Conservation (phyloP, 2,329 filamentous ascomycete species). For the Coniochaeta sp. region DNA sequence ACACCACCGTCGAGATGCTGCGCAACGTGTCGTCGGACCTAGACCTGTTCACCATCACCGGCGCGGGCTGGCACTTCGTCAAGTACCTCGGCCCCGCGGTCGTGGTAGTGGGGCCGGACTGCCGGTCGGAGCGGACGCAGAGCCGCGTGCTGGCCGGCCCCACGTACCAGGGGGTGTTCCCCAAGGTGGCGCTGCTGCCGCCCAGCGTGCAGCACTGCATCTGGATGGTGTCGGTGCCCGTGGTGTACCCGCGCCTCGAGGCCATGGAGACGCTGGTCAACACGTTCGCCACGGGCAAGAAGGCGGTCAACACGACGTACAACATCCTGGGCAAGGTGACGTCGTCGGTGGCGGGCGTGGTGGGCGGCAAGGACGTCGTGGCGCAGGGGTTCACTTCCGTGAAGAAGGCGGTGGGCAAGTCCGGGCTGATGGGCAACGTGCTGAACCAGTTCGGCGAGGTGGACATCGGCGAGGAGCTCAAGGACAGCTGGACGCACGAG, state of each 20-base stretch:
- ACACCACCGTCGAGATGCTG: slow-evolving; percentile 89
- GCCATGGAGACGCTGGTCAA: slow-evolving; percentile 86
- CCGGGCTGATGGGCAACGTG: slow-evolving; percentile 89
- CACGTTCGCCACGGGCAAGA: slow-evolving; percentile 90
- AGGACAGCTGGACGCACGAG: slow-evolving; percentile 97
- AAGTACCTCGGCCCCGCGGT: slow-evolving; percentile 92
- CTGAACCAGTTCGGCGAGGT: slow-evolving; percentile 95
- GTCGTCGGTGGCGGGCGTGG: slow-evolving; percentile 88
- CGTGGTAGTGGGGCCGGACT: slow-evolving; percentile 83
- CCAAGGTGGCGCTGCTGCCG: slow-evolving; percentile 84
- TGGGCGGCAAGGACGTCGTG: slow-evolving; percentile 89
- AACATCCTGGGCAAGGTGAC: slow-evolving; percentile 94
- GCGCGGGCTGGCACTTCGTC: slow-evolving; percentile 97
- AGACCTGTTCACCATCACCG: slow-evolving; percentile 93
- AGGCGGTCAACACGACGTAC: slow-evolving; percentile 92
- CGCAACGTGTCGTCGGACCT: slow-evolving; percentile 81
- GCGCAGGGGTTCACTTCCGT: slow-evolving; percentile 88
- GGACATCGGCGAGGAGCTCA: slow-evolving; percentile 86
- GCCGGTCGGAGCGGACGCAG: slow-evolving; percentile 83
- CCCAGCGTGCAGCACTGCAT: slow-evolving; percentile 94
- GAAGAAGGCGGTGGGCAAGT: slow-evolving; percentile 94
- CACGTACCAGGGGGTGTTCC: slow-evolving; percentile 95
- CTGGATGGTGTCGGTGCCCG: slow-evolving; percentile 87
- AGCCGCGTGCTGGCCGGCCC: slow-evolving; percentile 90
- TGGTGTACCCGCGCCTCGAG: slow-evolving; percentile 87